Percentiles rank a stretch among this genome's conserved stretches.
phyloP scores from a whole-genome alignment of 169 alveolate genomes.

The Plasmodium inui region DNA sequence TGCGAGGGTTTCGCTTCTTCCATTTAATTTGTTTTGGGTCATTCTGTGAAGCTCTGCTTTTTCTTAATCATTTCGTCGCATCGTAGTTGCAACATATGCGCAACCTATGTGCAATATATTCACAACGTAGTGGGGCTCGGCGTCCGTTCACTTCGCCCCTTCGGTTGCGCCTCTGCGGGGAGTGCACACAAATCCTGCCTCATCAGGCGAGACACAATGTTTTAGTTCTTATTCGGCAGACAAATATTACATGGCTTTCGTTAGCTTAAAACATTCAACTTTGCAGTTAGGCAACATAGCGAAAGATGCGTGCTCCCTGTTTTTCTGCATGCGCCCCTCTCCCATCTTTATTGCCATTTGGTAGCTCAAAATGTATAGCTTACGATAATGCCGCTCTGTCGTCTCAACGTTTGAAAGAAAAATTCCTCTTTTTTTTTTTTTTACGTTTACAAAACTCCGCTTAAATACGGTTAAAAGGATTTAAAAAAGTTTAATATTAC shows the following conservation, averaged over 20 bases:
- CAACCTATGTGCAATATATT: not conserved
- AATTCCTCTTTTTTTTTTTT: not conserved
- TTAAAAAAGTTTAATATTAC: not conserved
- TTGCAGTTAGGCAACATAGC: not conserved
- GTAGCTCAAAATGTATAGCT: not conserved
- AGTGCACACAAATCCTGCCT: not conserved
- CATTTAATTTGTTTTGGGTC: not conserved
- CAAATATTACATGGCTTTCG: not conserved
- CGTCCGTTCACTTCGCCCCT: not conserved
- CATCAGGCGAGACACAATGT: not conserved
- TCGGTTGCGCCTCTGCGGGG: not conserved
- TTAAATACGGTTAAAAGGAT: not conserved
- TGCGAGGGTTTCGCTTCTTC: not conserved
- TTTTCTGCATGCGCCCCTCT: not conserved
- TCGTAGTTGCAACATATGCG: not conserved
- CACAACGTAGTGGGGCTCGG: not conserved
- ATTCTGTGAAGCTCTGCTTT: not conserved
- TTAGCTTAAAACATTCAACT: not conserved
- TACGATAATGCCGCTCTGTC: not conserved
- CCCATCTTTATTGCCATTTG: not conserved
- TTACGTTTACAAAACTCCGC: not conserved
- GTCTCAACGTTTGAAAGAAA: not conserved
- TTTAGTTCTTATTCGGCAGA: not conserved
- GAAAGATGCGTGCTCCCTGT: not conserved
- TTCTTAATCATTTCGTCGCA: not conserved